These are phyloP conservation scores for Mariannaea sp. DNA, from an alignment of 2,329 filamentous ascomycete genomes.

Conservation along the genomic window DNA sequence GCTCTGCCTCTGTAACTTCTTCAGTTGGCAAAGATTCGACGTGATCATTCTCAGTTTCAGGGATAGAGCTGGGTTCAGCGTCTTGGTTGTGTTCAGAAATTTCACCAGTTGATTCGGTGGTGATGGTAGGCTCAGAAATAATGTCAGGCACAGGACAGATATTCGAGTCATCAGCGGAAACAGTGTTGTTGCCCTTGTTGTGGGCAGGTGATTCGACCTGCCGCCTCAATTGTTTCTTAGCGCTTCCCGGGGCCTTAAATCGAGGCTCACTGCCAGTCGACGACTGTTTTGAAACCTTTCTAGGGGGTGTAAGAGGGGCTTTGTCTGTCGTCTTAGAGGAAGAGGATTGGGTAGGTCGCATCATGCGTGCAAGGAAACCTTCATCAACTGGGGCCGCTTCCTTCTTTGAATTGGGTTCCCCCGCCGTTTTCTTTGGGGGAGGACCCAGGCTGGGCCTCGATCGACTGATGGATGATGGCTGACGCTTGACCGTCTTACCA, in stretches of 20 bases:
- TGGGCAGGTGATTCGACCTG: slow-evolving; percentile 10
- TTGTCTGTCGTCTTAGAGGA: slow-evolving; percentile 72
- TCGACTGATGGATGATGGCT: slow-evolving; percentile 51
- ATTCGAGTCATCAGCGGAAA: slow-evolving; percentile 15
- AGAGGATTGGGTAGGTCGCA: slow-evolving; percentile 73
- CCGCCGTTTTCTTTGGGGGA: slow-evolving; percentile 57
- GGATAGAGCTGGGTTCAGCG: slow-evolving; percentile 3
- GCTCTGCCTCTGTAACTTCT: slow-evolving; percentile 10
- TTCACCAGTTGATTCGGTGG: slow-evolving; percentile 13
- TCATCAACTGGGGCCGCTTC: slow-evolving; percentile 64
- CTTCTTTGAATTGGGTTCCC: slow-evolving; percentile 47
- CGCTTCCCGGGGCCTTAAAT: slow-evolving; percentile 33
- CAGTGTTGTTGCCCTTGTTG: slow-evolving; percentile 6
- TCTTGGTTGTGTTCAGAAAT: slow-evolving; percentile 8
- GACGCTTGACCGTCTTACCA: slow-evolving; percentile 48
- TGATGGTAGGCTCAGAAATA: slow-evolving; percentile 11
- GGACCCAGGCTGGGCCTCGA: slow-evolving; percentile 60
- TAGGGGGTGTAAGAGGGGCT: slow-evolving; percentile 54
- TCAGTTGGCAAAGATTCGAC: slow-evolving; percentile 8
- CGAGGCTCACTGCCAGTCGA: slow-evolving; percentile 30
- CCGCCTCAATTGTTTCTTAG: slow-evolving; percentile 25
- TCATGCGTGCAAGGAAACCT: slow-evolving; percentile 80
- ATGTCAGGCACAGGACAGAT: slow-evolving; percentile 10
- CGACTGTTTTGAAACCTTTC: slow-evolving; percentile 41
- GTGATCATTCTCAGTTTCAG: slow-evolving; percentile 15